Percentiles rank a stretch among this genome's conserved stretches.
These are phyloP conservation scores for Colletotrichum tropicale DNA, from an alignment of 2,329 filamentous ascomycete genomes.

Conservation along the genomic window DNA sequence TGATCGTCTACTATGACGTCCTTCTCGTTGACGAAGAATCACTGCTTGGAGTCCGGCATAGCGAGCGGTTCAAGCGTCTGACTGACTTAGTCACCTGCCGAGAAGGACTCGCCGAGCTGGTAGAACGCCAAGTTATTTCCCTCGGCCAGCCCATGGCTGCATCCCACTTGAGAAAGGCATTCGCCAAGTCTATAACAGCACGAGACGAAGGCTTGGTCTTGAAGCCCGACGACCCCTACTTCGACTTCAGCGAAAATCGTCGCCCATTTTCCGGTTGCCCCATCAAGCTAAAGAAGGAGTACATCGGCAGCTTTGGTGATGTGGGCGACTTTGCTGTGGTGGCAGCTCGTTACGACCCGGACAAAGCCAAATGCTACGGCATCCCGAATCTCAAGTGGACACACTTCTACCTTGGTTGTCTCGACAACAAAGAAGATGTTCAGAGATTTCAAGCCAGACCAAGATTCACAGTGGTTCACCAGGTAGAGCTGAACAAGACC, in stretches of 20 bases:
- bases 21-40: slow-evolving; percentile 60
- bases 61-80: slow-evolving; percentile 65
- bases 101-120: slow-evolving; percentile 69
- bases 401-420: slow-evolving; percentile 79
- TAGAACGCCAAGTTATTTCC: slow-evolving; percentile 70
- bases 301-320: slow-evolving; percentile 77
- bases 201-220: slow-evolving; percentile 81
- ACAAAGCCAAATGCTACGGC: slow-evolving; percentile 60
- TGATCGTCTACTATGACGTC: slow-evolving; percentile 67
- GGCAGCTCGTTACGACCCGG: slow-evolving; percentile 73
- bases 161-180: slow-evolving; percentile 63
- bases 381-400: slow-evolving; percentile 72
- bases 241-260: slow-evolving; percentile 52
- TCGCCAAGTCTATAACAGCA: slow-evolving; percentile 69
- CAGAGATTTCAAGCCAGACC: slow-evolving; percentile 56
- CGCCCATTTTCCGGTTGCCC: slow-evolving; percentile 52
- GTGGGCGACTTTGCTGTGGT: slow-evolving; percentile 83
- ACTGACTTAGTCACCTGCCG: slow-evolving; percentile 54
- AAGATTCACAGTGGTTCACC: slow-evolving; percentile 69
- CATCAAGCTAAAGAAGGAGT: slow-evolving; percentile 91
- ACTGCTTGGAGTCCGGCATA: slow-evolving; percentile 56
- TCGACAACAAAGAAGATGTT: slow-evolving; percentile 69
- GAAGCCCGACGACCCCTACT: slow-evolving; percentile 82
- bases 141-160: slow-evolving; percentile 60
- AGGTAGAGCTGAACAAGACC: slow-evolving; percentile 59